Conservation (phyloP, 768 basidiomycete genomes). For the Suillus plorans region DNA sequence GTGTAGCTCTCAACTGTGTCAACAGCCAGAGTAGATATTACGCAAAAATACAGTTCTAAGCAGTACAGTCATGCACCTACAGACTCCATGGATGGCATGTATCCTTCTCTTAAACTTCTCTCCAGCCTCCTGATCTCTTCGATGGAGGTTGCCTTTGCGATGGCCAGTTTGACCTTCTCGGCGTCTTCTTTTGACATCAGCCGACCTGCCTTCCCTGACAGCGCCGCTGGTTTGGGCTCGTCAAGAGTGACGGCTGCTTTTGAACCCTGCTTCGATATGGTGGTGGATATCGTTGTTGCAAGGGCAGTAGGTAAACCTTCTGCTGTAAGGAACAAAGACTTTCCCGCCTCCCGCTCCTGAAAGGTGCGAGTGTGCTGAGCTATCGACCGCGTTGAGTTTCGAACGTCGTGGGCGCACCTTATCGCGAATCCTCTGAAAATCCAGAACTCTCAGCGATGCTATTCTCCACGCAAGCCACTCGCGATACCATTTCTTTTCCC, state of each 20-base stretch:
- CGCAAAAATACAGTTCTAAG: conserved; percentile 32
- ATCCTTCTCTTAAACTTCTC: conserved; percentile 81
- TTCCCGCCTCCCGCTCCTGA: conserved; percentile 79
- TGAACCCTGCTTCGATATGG: conserved; percentile 64
- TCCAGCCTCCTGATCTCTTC: conserved; percentile 87
- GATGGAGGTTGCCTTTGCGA: conserved; percentile 86
- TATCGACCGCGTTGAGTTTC: conserved; percentile 15
- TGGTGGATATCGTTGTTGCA: conserved; percentile 73
- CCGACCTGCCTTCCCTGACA: conserved; percentile 71
- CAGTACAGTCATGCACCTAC: conserved; percentile 63
- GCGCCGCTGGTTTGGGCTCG: conserved; percentile 65
- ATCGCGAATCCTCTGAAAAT: conserved; percentile 93
- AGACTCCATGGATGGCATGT: conserved; percentile 73
- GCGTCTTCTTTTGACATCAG: conserved; percentile 91
- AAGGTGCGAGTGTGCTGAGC: conserved; percentile 26
- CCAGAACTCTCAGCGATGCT: conserved; percentile 85
- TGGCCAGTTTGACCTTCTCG: conserved; percentile 82
- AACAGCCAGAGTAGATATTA: conserved; percentile 16
- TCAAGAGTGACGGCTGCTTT: conserved; percentile 67
- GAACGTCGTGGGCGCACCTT: conserved; percentile 66
- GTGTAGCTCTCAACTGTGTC: neutral
- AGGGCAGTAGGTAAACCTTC: conserved; percentile 78
- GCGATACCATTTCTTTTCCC: conserved; percentile 94
- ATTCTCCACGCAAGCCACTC: conserved; percentile 93
- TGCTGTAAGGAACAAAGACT: conserved; percentile 76